Evolutionary conservation across 305 asterid species (phyloP), one percentile per base, ranked within the genome.

Genomic region (Salvia sclarea): DNA sequence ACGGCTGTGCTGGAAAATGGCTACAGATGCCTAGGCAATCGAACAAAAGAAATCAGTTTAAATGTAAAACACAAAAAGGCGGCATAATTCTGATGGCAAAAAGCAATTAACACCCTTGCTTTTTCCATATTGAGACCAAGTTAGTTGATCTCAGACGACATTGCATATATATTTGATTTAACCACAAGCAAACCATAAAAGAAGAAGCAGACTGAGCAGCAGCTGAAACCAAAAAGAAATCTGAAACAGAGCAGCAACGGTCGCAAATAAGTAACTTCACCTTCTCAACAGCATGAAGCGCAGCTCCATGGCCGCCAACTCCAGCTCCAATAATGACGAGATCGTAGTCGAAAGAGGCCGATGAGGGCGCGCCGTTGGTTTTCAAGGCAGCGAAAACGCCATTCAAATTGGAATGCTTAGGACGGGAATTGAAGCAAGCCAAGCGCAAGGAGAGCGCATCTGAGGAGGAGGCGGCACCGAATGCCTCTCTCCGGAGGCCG

Each of bases 221-320:
- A 67, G 56, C 48, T 17, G 25, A 35, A 30, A 59, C 30, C 55
- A 38, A 61, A 7, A 35, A 20, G 59, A 65, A 57, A 37, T 18
- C 22, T 13, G 10, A 59, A 62, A 40, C 64, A 65, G 17, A 31
- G n/a, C 45, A n/a, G 53, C 52, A 59, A 45, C 1, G 13, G 41
- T 49, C n/a, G 12, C 44, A 38, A 11, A 38, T n/a, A 52, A 73
- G 20, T 25, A 53, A 30, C 11, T 38, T 33, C 61, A 92, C 98
- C 91, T 88, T 91, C 79, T 93, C 96, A 45, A 93, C 95, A 47
- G 98, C 97, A 67, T 93, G 98, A 78, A 93, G 96, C 48, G 98
- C 97, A 66, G 98, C 97, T 52, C 98, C 98, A 61, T 93, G 98
- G 55, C 97, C 98, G 18, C 98, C 98, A 77, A 93, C 98, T 48